Conservation (phyloP, 2,329 filamentous ascomycete genomes). For the Colletotrichum destructivum region DNA sequence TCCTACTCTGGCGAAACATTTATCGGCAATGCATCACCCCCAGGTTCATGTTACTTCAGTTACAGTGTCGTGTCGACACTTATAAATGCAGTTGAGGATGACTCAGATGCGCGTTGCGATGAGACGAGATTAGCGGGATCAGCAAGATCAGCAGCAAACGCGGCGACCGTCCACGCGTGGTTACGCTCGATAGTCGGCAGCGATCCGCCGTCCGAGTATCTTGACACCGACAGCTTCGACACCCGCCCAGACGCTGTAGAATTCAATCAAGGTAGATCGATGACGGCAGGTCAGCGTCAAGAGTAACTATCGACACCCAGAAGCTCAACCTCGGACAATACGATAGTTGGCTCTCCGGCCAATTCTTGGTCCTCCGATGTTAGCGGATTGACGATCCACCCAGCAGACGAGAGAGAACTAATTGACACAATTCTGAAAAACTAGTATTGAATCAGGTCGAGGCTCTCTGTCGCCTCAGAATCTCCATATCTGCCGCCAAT, state of each 20-base stretch:
- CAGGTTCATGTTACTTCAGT: background rate
- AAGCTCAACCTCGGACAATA: background rate
- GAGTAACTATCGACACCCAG: background rate
- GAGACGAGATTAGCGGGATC: background rate
- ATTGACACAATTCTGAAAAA: background rate
- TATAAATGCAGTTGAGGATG: background rate
- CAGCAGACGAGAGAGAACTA: background rate
- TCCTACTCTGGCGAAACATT: conserved; percentile 3
- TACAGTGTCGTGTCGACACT: conserved; percentile 3
- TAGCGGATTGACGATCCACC: background rate
- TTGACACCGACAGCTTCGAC: background rate
- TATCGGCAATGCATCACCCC: background rate
- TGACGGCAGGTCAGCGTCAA: background rate
- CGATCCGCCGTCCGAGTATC: too few species aligned
- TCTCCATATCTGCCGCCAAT: background rate
- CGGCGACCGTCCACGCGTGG: conserved; percentile 1
- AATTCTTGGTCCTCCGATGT: background rate
- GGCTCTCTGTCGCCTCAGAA: background rate
- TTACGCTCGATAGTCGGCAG: background rate
- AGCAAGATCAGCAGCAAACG: background rate
- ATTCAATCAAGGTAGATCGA: background rate
- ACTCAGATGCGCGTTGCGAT: background rate
- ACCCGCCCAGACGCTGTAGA: background rate
- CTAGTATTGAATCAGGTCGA: background rate
- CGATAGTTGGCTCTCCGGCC: background rate